These are phyloP conservation scores for Forsythia suspensa DNA, from an alignment of 257 asterid species.

Conservation along the genomic window DNA sequence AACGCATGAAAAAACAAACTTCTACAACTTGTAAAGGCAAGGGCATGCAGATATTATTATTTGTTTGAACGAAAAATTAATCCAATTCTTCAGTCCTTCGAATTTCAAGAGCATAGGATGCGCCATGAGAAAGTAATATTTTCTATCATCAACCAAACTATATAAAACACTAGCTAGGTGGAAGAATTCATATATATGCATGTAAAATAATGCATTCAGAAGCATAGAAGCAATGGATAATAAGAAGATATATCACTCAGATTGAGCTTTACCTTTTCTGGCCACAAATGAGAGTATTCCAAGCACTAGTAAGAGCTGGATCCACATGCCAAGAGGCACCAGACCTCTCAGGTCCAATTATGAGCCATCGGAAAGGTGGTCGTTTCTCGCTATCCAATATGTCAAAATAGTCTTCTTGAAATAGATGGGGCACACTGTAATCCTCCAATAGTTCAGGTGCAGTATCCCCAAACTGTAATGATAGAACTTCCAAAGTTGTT, in stretches of 20 bases:
- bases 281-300: conserved; percentile 98
- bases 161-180: no score
- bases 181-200: no score
- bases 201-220: not conserved
- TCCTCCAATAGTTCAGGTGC: conserved; percentile 81
- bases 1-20: no score
- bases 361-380: conserved; percentile 96
- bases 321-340: conserved; percentile 99
- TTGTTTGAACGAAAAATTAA: no score
- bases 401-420: conserved; percentile 93
- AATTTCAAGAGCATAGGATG: no score
- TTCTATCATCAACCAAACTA: no score
- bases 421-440: conserved; percentile 75
- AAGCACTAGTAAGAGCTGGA: conserved; percentile 98
- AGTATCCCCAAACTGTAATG: conserved; percentile 78
- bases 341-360: conserved; percentile 96
- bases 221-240: not conserved
- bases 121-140: no score
- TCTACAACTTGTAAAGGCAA: no score
- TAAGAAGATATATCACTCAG: not conserved
- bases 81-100: no score
- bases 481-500: conserved; percentile 19
- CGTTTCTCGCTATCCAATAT: conserved; percentile 73
- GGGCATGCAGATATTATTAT: no score
- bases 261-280: conserved; percentile 69